phyloP scores from a whole-genome alignment of 345 rosid genomes.

The Syzygium aqueum region DNA sequence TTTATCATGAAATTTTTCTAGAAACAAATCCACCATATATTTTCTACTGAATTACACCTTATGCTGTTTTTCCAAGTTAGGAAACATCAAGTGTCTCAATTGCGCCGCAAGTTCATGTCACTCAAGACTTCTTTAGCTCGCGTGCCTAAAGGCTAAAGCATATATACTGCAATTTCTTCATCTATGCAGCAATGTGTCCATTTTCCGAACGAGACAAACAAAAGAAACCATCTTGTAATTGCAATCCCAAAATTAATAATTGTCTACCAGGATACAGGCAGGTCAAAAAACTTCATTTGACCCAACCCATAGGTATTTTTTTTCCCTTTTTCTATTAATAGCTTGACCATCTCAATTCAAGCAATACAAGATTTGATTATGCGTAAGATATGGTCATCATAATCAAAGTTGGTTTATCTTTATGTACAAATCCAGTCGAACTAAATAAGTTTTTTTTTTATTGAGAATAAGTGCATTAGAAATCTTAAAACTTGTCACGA shows the following conservation, averaged over 20 bases:
- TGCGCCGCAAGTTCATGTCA: background rate
- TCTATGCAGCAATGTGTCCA: background rate
- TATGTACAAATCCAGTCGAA: background rate
- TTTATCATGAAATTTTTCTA: background rate
- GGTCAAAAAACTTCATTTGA: background rate
- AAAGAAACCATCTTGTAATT: background rate
- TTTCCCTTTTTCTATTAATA: background rate
- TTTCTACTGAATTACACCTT: background rate
- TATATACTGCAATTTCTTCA: background rate
- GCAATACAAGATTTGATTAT: background rate
- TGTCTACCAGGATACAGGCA: background rate
- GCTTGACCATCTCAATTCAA: background rate
- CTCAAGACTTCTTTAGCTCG: background rate
- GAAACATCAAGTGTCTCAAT: background rate
- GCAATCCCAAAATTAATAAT: background rate
- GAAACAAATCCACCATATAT: background rate
- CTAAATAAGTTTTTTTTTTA: background rate
- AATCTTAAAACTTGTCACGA: background rate
- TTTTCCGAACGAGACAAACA: background rate
- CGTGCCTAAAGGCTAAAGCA: background rate
- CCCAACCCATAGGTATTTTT: background rate
- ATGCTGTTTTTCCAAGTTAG: background rate
- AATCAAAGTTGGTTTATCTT: background rate
- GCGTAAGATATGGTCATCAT: background rate
- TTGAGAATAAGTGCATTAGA: background rate